phyloP scores from a whole-genome alignment of 1,284 basidiomycete genomes.

The Leccinum subrobustum region DNA sequence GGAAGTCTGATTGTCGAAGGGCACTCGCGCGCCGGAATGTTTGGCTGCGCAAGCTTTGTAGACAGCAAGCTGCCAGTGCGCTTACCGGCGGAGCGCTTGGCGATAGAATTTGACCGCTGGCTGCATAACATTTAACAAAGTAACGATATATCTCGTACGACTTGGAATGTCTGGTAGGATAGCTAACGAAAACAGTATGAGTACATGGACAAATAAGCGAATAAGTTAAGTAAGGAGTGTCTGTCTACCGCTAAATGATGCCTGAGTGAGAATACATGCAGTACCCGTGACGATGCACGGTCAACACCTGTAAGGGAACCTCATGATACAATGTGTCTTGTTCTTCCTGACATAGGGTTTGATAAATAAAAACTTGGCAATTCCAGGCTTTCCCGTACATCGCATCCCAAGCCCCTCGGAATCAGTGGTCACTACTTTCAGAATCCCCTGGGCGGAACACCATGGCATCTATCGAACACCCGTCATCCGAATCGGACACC shows the following conservation, averaged over 20 bases:
- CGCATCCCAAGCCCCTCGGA: neutral
- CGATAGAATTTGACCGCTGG: conserved; percentile 15
- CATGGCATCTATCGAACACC: conserved; percentile 5
- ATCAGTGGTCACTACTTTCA: neutral
- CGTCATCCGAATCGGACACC: conserved; percentile 4
- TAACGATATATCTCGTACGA: neutral
- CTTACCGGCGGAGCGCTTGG: conserved; percentile 11
- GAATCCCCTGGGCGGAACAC: conserved; percentile 5
- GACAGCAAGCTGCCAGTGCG: conserved; percentile 13
- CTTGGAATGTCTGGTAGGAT: neutral
- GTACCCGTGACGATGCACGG: neutral
- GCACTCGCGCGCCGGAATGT: neutral
- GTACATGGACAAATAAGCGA: neutral
- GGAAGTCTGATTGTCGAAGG: conserved; percentile 48
- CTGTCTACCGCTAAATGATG: neutral
- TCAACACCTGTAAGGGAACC: neutral
- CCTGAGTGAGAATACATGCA: neutral
- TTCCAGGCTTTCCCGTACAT: neutral
- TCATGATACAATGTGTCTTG: neutral
- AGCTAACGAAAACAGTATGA: neutral
- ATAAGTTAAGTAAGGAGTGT: neutral
- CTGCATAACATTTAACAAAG: neutral
- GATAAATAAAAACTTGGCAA: neutral
- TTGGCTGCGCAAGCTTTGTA: neutral
- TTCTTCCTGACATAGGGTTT: neutral